Evolutionary conservation across 83 land plant genomes (phyloP).

Genomic region (Picea abies): DNA sequence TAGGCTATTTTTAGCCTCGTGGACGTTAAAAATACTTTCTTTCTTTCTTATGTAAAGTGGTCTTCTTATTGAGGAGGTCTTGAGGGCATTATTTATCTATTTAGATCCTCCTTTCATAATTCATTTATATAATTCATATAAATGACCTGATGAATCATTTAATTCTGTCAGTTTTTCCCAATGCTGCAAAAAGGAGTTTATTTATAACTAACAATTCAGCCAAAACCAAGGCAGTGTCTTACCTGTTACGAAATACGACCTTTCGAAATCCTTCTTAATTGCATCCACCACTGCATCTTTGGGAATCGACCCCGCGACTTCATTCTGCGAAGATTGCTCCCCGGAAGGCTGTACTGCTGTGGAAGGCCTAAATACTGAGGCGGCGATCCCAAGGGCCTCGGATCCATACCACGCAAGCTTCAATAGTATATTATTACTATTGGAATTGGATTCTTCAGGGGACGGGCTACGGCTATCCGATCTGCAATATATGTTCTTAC

Average conservation of each 20-base stretch:
- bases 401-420: slow-evolving; percentile 88
- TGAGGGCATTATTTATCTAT: no score
- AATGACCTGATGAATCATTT: no score
- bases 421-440: slow-evolving; percentile 39
- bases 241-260: slow-evolving; percentile 96
- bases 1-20: no score
- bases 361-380: slow-evolving; percentile 61
- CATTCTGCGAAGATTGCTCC: slow-evolving; percentile 14
- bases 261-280: slow-evolving; percentile 70
- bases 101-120: no score
- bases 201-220: no score
- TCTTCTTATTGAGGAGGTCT: no score
- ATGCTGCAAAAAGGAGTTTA: no score
- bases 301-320: slow-evolving; percentile 27
- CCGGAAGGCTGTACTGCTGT: slow-evolving; percentile 1
- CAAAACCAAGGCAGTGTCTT: not conserved
- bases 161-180: no score
- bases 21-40: no score
- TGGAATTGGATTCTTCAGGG: not conserved
- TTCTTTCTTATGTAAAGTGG: no score
- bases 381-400: slow-evolving; percentile 82
- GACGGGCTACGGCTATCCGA: not conserved
- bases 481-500: not conserved
- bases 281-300: slow-evolving; percentile 49
- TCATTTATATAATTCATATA: no score